Percentiles rank a stretch among this genome's conserved stretches.
phyloP scores from a whole-genome alignment of 352 stramenopile genomes.

The Aphanomyces euteiches region DNA sequence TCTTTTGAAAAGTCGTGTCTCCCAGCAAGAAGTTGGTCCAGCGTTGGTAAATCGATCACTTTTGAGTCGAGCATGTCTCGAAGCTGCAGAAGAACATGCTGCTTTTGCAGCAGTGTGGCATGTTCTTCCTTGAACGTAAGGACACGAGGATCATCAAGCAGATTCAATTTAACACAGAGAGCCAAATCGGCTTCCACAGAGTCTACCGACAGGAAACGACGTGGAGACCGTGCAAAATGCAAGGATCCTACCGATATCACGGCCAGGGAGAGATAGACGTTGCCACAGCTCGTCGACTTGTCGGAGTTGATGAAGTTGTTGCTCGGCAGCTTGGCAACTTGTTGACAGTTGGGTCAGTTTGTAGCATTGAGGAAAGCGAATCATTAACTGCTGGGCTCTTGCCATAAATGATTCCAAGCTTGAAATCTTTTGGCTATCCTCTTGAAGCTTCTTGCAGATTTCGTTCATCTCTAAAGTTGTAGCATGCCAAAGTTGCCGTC shows the following conservation, averaged over 20 bases:
- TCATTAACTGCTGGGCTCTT: too few species aligned
- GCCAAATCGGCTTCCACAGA: neutral
- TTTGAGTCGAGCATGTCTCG: neutral
- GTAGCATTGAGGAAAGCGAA: too few species aligned
- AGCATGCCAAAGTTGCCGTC: neutral
- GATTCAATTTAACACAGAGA: neutral
- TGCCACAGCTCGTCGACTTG: too few species aligned
- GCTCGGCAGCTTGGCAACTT: too few species aligned
- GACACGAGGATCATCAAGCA: neutral
- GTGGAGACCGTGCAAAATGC: neutral
- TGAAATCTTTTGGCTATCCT: neutral
- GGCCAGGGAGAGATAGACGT: too few species aligned
- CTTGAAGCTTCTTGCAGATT: neutral
- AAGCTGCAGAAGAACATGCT: neutral
- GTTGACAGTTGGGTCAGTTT: too few species aligned
- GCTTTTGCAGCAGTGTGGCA: neutral
- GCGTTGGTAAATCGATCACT: neutral
- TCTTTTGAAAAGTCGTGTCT: too few species aligned
- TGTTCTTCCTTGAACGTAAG: neutral
- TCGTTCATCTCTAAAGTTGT: neutral
- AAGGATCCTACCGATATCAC: too few species aligned
- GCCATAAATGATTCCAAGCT: too few species aligned
- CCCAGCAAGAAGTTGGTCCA: neutral
- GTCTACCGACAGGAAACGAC: constrained; percentile 1
- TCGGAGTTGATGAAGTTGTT: too few species aligned